Base-by-base conservation (phyloP, 768 basidiomycete species). In the Galerina sulciceps region DNA sequence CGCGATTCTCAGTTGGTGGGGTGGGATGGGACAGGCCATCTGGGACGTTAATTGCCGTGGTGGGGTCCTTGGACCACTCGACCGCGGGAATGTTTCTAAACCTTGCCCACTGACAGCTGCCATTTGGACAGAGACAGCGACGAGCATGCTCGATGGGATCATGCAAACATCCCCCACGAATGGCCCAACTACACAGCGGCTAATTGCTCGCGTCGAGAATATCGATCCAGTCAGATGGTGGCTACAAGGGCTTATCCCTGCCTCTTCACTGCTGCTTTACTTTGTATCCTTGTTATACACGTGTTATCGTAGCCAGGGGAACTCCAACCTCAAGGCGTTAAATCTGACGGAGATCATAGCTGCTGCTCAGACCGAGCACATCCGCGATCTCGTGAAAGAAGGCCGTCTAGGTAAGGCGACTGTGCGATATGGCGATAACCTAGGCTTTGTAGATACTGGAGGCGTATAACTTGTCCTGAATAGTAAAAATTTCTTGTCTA, bases 1-100 rank as follows among this genome's bases (percentile, higher is more conserved):
- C 20, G 59, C 66, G 4, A 65, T 67, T 38, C 49, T 67, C 6
- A 54, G 37, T 40, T 67, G 66, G 66, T 67, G 66, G 63, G 66
- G 63, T 14, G 63, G 65, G 8, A 14, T 35, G 15, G 66, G 61
- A 10, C 57, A 55, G 4, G 31, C 66, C n/a, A 55, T 62, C 31
- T 65, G 63, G 63, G 53, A 53, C 14, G 38, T 67, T 10, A 48
- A 40, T 10, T 67, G 66, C 42, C 41, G 66, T 18, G 66, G 66
- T 4, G 61, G 61, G 4, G 58, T 67, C n/a, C 37, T 67, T 10
- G 66, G 66, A 2, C 66, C 66, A 1, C 17, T 65, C 4, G 60
- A 57, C 15, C 42, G 41, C 17, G 49, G 26, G 26, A 20, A 14
- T 11, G 10, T 36, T 38, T 10, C 17, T 10, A 36, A 17, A 18